Evolutionary conservation across 495 filamentous ascomycete genomes (phyloP).

Genomic region (Neurospora sp.): DNA sequence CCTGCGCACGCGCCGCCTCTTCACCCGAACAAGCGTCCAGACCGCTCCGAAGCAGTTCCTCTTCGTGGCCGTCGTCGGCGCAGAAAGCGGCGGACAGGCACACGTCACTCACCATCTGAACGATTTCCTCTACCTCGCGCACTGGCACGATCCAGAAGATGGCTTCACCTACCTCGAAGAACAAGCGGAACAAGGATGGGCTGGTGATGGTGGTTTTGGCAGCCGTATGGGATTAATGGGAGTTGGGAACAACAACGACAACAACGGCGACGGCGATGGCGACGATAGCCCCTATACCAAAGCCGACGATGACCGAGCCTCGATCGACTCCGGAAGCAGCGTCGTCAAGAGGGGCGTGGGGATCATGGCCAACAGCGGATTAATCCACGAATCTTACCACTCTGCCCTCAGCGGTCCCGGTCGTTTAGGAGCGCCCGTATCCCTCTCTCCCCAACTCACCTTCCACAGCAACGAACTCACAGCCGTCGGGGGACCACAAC

Average conservation of each 20-base stretch:
- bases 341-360: conserved; percentile 18
- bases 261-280: conserved; percentile 1
- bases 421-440: background rate
- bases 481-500: background rate
- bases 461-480: background rate
- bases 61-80: conserved; percentile 60
- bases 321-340: conserved; percentile 21
- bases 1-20: conserved; percentile 62
- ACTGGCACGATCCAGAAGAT: conserved; percentile 70
- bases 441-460: background rate
- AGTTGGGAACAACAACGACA: background rate
- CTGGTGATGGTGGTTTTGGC: background rate
- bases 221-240: background rate
- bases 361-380: background rate
- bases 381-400: background rate
- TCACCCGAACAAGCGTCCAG: conserved; percentile 59
- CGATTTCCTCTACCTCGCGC: conserved; percentile 80
- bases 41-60: conserved; percentile 72
- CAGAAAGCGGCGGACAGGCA: conserved; percentile 31
- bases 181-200: conserved; percentile 18
- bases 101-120: conserved; percentile 50
- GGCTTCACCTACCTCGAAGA: conserved; percentile 65
- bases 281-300: background rate
- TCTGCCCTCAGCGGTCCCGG: background rate
- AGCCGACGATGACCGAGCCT: conserved; percentile 19